Percentiles rank a stretch among this genome's conserved stretches.
Conservation (phyloP, 2,329 filamentous ascomycete genomes). For the Monilinia polystroma region DNA sequence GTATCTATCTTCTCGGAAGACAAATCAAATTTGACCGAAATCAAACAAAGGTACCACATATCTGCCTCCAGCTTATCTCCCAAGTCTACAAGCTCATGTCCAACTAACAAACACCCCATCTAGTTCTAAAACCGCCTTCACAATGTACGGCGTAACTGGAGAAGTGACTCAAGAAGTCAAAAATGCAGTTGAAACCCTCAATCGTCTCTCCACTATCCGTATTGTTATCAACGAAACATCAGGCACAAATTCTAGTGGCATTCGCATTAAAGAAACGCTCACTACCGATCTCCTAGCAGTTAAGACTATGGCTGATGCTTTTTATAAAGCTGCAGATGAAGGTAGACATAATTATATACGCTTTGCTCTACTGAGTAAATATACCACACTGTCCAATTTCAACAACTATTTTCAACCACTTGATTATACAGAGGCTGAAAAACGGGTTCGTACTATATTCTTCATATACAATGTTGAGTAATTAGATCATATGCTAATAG, state of each 20-base stretch:
- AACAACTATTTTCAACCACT: not conserved
- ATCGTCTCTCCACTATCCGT: not conserved
- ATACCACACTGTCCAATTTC: not conserved
- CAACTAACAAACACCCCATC: not conserved
- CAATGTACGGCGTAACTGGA: not conserved
- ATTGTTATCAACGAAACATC: not conserved
- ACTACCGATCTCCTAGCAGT: not conserved
- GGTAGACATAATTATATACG: not conserved
- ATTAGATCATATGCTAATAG: not conserved
- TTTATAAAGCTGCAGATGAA: not conserved
- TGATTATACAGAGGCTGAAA: not conserved
- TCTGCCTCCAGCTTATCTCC: not conserved
- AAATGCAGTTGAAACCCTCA: not conserved
- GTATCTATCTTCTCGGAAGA: not conserved
- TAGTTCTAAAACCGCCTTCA: not conserved
- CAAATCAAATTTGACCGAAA: not conserved
- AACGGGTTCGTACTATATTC: not conserved
- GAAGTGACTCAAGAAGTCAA: not conserved
- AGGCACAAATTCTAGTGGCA: not conserved
- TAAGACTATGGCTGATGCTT: not conserved
- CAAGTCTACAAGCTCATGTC: not conserved
- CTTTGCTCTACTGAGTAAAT: not conserved
- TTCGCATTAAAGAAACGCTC: not conserved
- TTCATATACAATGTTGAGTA: not conserved
- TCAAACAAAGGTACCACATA: not conserved